These are phyloP conservation scores for Coemansia sp. DNA, from an alignment of 192 early-diverging fungal species.

Conservation along the genomic window DNA sequence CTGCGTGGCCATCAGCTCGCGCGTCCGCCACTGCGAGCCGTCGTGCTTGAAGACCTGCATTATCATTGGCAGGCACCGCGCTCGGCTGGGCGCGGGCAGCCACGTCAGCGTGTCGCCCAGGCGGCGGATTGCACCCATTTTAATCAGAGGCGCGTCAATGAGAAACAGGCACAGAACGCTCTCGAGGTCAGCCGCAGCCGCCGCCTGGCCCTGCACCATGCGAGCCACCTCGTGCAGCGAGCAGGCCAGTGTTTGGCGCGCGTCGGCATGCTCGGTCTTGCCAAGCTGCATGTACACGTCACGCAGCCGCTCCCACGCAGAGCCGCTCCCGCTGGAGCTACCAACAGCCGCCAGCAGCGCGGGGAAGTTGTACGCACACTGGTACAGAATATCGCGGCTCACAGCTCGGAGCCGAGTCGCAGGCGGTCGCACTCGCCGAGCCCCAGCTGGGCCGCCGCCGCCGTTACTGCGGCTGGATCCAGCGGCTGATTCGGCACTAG, in stretches of 20 bases:
- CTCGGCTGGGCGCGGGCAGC: conserved; percentile 60
- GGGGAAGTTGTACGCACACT: conserved; percentile 53
- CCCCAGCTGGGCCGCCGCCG: not conserved
- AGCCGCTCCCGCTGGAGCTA: not conserved
- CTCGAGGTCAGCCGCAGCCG: conserved; percentile 42
- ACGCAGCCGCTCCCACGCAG: conserved; percentile 50
- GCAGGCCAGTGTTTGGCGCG: conserved; percentile 48
- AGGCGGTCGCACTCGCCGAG: not conserved
- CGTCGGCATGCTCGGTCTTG: conserved; percentile 52
- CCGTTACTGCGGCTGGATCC: not conserved
- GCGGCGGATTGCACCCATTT: conserved; percentile 67
- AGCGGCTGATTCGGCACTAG: not conserved
- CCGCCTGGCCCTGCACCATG: conserved; percentile 18
- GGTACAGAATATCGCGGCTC: conserved; percentile 41
- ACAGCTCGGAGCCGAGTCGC: conserved; percentile 14
- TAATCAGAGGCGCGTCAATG: conserved; percentile 59
- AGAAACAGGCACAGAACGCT: conserved; percentile 49
- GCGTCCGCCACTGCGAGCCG: conserved; percentile 69
- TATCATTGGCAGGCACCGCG: conserved; percentile 65
- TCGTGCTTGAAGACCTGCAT: conserved; percentile 68
- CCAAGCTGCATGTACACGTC: conserved; percentile 52
- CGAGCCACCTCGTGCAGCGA: conserved; percentile 55
- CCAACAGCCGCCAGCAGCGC: conserved; percentile 43
- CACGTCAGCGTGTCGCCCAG: conserved; percentile 65
- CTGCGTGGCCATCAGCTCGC: conserved; percentile 69